Base-by-base conservation (phyloP, 116 monocot genomes). In the Thalassia testudinum region DNA sequence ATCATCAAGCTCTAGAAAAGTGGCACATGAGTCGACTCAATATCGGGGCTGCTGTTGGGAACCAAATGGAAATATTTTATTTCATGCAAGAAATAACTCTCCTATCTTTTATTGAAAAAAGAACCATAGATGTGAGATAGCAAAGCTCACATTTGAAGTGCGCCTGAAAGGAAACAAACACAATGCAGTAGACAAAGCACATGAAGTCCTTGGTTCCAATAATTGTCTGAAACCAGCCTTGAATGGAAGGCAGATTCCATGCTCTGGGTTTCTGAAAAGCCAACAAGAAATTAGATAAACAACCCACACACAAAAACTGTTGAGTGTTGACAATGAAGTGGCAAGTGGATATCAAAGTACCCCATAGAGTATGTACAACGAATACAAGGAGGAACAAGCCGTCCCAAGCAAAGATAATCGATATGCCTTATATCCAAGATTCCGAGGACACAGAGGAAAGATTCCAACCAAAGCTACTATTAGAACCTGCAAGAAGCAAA, bases 181-280 rank as follows among this genome's bases (percentile, higher is more conserved):
- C 72, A 43, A 95, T 61, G 67, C 84, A 84, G 65, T 78, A 95
- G 43, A 95, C 56, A 10, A 88, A 70, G 59, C 64, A 78, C 34
- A 95, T 79, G 45, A 87, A 88, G 62, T 95, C 95, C 54, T 85
- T 95, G 5, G 84, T 62, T 43, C 55, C 66, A 57, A 85, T 57
- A 47, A 88, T 42, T 50, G 78, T 63, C 48, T 79, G 85, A 67
- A 88, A 57, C 88, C 88, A 95, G 24, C 44, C 5, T 54, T 81
- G 85, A 44, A 81, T 47, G 0, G 72, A 50, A 22, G 67, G 76
- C 27, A 95, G 52, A 64, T 78, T 88, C 81, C 84, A 85, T 37
- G 76, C 76, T 37, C 72, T 72, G 19, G 95, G 95, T 77, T 69
- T 81, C 95, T 95, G 73, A 49, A 69, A 60, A 10, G 30, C 10